These are phyloP conservation scores for Candida tropicalis DNA, from an alignment of 1,139 yeast species.

Conservation along the genomic window DNA sequence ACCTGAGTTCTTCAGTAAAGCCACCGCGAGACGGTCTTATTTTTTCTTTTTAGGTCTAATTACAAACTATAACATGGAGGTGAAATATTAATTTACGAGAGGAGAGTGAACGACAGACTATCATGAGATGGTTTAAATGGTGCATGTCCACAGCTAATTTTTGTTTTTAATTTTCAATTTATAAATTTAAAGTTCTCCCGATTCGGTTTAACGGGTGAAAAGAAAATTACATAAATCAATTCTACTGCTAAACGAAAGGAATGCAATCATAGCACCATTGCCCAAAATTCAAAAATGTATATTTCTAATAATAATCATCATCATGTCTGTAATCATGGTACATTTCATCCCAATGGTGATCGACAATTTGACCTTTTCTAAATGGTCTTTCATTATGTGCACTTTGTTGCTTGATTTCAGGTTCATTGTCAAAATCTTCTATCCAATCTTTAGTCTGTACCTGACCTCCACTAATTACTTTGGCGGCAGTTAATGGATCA, in stretches of 20 bases:
- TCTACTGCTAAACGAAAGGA: neutral
- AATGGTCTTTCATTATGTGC: conserved; percentile 9
- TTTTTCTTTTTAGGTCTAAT: too few species aligned
- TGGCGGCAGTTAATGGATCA: conserved; percentile 45
- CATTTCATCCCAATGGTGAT: conserved; percentile 38
- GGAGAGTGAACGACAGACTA: neutral
- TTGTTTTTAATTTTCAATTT: neutral
- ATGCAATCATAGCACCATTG: conserved; percentile 9
- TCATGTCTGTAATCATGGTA: conserved; percentile 46
- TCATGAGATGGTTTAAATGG: neutral
- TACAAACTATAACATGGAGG: too few species aligned
- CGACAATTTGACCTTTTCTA: conserved; percentile 24
- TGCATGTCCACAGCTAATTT: neutral
- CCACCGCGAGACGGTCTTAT: too few species aligned
- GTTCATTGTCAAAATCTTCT: conserved; percentile 27
- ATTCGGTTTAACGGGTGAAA: too few species aligned
- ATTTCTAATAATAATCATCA: conserved; percentile 31
- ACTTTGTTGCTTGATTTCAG: neutral
- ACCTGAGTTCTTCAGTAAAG: too few species aligned
- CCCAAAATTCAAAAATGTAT: too few species aligned
- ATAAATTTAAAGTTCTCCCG: too few species aligned
- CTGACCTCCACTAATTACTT: conserved; percentile 46
- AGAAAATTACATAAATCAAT: too few species aligned
- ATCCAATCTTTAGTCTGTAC: conserved; percentile 40
- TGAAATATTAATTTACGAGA: neutral